Evolutionary conservation across 129 eudicot species (phyloP).

Genomic region (Centella asiatica): DNA sequence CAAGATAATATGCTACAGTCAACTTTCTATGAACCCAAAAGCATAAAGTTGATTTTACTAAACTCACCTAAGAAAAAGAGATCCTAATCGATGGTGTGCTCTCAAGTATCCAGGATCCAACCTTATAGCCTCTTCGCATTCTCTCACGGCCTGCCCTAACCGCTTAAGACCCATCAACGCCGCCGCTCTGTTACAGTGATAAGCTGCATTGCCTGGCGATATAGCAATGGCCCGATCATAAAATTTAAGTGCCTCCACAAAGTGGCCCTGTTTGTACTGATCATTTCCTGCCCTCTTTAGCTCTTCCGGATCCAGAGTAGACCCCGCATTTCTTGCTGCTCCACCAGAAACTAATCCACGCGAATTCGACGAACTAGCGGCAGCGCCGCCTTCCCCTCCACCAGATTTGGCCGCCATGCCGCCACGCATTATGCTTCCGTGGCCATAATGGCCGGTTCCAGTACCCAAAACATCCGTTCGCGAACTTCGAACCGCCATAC

Average conservation of each 20-base stretch:
- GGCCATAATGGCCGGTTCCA: slow-evolving; percentile 69
- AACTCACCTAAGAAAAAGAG: slow-evolving; percentile 78
- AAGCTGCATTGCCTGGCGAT: slow-evolving; percentile 66
- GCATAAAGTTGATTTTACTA: slow-evolving; percentile 21
- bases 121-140: slow-evolving; percentile 73
- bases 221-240: slow-evolving; percentile 57
- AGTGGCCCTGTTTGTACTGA: slow-evolving; percentile 42
- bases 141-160: slow-evolving; percentile 57
- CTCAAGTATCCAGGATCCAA: slow-evolving; percentile 63
- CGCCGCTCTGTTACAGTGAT: slow-evolving; percentile 72
- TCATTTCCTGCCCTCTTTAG: slow-evolving; percentile 64
- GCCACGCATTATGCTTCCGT: slow-evolving; percentile 86
- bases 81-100: slow-evolving; percentile 80
- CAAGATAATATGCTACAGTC: not conserved
- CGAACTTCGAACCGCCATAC: slow-evolving; percentile 43
- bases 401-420: slow-evolving; percentile 28
- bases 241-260: slow-evolving; percentile 54
- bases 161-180: slow-evolving; percentile 66
- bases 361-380: not conserved
- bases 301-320: slow-evolving; percentile 56
- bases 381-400: slow-evolving; percentile 13
- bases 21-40: not conserved
- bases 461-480: slow-evolving; percentile 58
- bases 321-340: slow-evolving; percentile 2
- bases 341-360: slow-evolving; percentile 11